Base-by-base conservation (phyloP, 495 filamentous ascomycete species). In the Aspergillus affinis region DNA sequence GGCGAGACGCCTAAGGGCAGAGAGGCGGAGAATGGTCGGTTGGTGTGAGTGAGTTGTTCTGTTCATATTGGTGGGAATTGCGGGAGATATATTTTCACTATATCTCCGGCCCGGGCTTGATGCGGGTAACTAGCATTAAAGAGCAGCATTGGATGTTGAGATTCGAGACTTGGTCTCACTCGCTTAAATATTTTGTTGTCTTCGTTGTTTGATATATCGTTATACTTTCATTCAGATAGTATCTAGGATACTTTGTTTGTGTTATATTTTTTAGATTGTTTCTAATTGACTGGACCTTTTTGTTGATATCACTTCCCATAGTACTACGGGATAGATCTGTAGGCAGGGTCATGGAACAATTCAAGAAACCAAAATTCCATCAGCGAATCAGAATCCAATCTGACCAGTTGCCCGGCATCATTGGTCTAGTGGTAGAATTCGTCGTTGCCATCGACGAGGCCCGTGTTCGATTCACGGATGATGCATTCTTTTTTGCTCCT, bases 391-490 rank as follows among this genome's bases (percentile, higher is more conserved):
- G 30, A 55, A 21, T 45, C 13, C 53, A 36, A 20, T 15, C 30
- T 17, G 18, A n/a, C 26, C 18, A 1, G 8, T 23, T 10, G 4
- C 10, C 13, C 15, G 74, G 78, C 78, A 79, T 79, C 75, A 79
- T 78, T 81, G 79, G 79, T 81, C 77, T 81, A 81, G 79, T 81
- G 79, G 79, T 82, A 82, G 77, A 82, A 82, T 82, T 81, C 79
- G 70, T 82, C 79, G 79, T 81, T 82, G 78, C 79, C 78, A 82
- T 82, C 79, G 79, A 82, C 70, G 79, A 81, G 79, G 76, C 79
- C 78, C 78, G 79, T 76, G 79, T 82, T 82, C 79, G 79, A 82
- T 81, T 82, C 79, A 76, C 79, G 78, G 78, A 78, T 80, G 75
- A 80, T 79, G 79, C 79, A 82, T 21, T 56, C 45, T 61, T 58